Conservation (phyloP, 257 asterid genomes). For the Buddleja alternifolia region DNA sequence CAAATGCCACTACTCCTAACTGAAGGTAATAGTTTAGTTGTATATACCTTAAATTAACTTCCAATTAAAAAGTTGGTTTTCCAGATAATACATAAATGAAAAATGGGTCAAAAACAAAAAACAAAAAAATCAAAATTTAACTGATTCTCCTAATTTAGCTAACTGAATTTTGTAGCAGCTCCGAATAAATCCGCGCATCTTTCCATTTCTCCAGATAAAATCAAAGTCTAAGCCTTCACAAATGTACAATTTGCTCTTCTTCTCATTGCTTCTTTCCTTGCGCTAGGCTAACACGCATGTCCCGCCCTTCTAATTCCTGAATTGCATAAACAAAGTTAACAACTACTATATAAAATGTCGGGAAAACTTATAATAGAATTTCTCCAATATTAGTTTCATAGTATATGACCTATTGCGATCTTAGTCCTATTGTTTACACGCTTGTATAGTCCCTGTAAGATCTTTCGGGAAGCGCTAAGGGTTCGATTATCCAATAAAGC, state of each 20-base stretch:
- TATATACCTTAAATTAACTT: neutral
- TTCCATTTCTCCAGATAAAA: neutral
- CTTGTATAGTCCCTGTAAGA: no score
- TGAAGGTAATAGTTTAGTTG: neutral
- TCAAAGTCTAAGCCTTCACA: slow-evolving; percentile 25
- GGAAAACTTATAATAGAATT: no score
- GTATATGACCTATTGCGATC: no score
- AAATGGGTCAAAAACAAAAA: slow-evolving; percentile 4
- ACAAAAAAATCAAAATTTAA: no score
- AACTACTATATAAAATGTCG: neutral
- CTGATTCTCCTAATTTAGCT: no score
- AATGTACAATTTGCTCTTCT: slow-evolving; percentile 17
- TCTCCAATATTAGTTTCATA: no score
- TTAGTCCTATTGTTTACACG: no score
- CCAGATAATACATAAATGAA: slow-evolving; percentile 4
- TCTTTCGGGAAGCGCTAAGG: no score
- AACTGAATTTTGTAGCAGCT: no score
- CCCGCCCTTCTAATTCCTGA: slow-evolving; percentile 87
- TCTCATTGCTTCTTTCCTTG: slow-evolving; percentile 67
- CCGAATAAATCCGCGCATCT: slow-evolving; percentile 9
- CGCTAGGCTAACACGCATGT: slow-evolving; percentile 75
- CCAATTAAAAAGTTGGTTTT: neutral
- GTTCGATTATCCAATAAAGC: no score
- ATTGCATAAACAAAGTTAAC: neutral
- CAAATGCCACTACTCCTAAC: neutral